phyloP scores from a whole-genome alignment of 1,284 basidiomycete genomes.

The Caloboletus inedulis region DNA sequence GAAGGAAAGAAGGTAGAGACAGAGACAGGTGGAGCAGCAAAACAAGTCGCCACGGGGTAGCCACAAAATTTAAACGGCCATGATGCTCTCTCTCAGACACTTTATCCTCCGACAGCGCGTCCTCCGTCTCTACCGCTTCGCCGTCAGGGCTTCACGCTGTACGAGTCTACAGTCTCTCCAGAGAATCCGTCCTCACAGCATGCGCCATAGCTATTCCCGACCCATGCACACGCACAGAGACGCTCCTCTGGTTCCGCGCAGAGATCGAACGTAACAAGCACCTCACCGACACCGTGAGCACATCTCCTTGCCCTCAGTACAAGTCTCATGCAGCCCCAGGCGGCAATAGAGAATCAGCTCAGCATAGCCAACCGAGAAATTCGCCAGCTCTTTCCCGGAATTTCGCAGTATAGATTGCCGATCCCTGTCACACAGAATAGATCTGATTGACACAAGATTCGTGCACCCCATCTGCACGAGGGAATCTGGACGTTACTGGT shows the following conservation, averaged over 20 bases:
- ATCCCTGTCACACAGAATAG: not conserved
- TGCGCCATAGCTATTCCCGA: conserved; percentile 55
- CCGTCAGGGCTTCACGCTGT: conserved; percentile 69
- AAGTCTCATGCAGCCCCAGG: conserved; percentile 33
- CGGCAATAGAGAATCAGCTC: conserved; percentile 49
- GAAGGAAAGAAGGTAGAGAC: conserved; percentile 6
- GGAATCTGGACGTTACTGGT: not conserved
- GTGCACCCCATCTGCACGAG: not conserved
- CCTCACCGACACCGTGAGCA: conserved; percentile 53
- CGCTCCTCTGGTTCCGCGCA: conserved; percentile 64
- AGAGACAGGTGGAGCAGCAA: conserved; percentile 10
- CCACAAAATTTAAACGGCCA: conserved; percentile 29
- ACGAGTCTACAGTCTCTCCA: conserved; percentile 17
- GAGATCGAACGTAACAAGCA: conserved; percentile 66
- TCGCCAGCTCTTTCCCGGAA: conserved; percentile 41
- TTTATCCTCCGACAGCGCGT: conserved; percentile 66
- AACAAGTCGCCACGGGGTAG: conserved; percentile 11
- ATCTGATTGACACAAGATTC: not conserved
- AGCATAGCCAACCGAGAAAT: conserved; percentile 52
- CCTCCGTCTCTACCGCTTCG: conserved; percentile 59
- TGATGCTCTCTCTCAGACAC: conserved; percentile 58
- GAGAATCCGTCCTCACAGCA: conserved; percentile 6
- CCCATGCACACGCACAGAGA: conserved; percentile 56
- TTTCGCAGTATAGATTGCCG: not conserved
- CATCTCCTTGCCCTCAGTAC: not conserved